Conservation (phyloP, 208 protist genomes). For the Strigomonas culicis region DNA sequence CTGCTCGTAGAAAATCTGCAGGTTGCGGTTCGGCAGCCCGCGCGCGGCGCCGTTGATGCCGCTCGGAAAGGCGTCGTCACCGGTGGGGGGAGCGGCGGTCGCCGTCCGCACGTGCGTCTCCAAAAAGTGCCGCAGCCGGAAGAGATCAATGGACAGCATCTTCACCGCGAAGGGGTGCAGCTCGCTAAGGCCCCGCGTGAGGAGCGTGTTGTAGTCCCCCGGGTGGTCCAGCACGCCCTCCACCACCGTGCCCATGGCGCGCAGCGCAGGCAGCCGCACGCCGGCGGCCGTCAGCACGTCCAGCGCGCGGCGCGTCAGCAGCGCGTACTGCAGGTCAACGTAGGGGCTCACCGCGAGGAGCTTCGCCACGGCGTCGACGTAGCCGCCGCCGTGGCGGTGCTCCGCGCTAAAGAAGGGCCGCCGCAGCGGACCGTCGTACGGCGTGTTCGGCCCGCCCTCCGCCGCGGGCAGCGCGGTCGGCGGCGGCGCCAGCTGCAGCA, state of each 20-base stretch:
- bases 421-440: constrained; percentile 17
- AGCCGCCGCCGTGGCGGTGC: neutral
- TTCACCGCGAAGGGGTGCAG: constrained; percentile 81
- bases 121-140: constrained; percentile 50
- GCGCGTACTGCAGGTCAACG: constrained; percentile 63
- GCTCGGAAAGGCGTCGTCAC: neutral
- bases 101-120: constrained; percentile 33
- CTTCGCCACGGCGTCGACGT: neutral
- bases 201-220: constrained; percentile 79
- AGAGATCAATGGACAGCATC: constrained; percentile 77
- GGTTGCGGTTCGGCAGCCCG: constrained; percentile 43
- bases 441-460: neutral
- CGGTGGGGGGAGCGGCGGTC: neutral
- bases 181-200: constrained; percentile 74
- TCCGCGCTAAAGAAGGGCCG: constrained; percentile 17
- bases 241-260: constrained; percentile 54
- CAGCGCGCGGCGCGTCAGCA: constrained; percentile 70
- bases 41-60: neutral
- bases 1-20: constrained; percentile 77
- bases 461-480: neutral
- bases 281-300: constrained; percentile 75
- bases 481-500: constrained; percentile 9
- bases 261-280: constrained; percentile 40
- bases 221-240: constrained; percentile 83
- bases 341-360: constrained; percentile 28